Conservation (phyloP, 2,329 filamentous ascomycete genomes). For the Aspergillus amoenus region DNA sequence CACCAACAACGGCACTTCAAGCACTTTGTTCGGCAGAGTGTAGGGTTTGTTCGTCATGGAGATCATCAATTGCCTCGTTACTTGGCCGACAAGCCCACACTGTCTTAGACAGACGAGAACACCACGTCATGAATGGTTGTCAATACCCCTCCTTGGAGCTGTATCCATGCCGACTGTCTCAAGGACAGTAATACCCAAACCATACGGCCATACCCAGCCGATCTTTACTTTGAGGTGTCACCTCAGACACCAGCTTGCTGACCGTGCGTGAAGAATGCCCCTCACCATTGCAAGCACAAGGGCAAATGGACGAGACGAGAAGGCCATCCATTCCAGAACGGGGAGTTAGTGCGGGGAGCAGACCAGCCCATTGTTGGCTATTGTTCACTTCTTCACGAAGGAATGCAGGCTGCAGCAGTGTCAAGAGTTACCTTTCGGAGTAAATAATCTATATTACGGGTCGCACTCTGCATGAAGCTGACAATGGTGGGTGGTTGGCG, state of each 20-base stretch:
- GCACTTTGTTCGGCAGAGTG: neutral
- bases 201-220: neutral
- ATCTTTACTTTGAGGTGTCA: neutral
- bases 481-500: neutral
- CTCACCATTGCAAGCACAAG: neutral
- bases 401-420: neutral
- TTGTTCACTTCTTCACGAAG: neutral
- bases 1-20: conserved; percentile 2
- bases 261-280: neutral
- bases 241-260: neutral
- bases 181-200: neutral
- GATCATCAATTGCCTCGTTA: neutral
- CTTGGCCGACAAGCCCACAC: neutral
- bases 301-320: neutral
- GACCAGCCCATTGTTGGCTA: neutral
- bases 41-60: neutral
- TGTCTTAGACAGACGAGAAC: neutral
- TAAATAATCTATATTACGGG: neutral
- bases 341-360: neutral
- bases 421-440: neutral
- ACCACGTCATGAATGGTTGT: neutral
- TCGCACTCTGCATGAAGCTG: conserved; percentile 4
- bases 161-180: neutral
- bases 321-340: neutral
- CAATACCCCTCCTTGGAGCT: neutral